Evolutionary conservation across 805 yeast genomes (phyloP), one percentile per base, ranked within the genome.

Genomic region (Komagataella pseudopastoris): DNA sequence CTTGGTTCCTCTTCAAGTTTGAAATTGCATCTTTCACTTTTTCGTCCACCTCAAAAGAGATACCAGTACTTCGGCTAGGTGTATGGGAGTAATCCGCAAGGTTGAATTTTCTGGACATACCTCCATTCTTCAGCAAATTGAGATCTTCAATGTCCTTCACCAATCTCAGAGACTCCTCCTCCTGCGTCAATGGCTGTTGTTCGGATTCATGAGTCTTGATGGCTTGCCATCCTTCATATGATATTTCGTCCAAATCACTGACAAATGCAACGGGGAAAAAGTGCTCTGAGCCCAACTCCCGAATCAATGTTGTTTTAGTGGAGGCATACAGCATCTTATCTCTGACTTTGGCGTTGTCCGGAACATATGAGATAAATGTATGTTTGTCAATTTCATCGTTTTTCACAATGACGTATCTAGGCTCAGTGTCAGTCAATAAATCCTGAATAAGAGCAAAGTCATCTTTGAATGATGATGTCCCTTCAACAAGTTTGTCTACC

Each of bases 311-410:
- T 63, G 80, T 84, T 55, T 88, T 88, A 8, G 95, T 82, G 2
- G 96, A 87, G 4, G 98, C 98, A 64, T 90, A 93, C 49, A 93
- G 72, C 97, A 93, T 93, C 64, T 91, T 93, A 52, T 77, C 74
- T 53, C 89, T 77, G 44, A 91, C 90, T 2, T 83, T 80, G 6
- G 96, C 86, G 50, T 66, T 65, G 63, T 91, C 97, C 0, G 99
- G 97, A 51, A 91, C 90, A 67, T 75, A 90, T 18, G 93, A 80
- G 48, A 89, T 76, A 59, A 91, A 89, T 3, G 78, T 74, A 54
- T 69, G 71, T 6, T 54, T 56, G 44, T 49, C 54, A 8, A 14
- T 8, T 6, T 23, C 45, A 45, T 62, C 64, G 49, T 71, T 67
- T 47, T 71, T 70, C 44, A 78, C 63, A 17, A 81, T 62, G 18